phyloP scores from a whole-genome alignment of 2,329 filamentous ascomycete species.

The Claviceps sp. region DNA sequence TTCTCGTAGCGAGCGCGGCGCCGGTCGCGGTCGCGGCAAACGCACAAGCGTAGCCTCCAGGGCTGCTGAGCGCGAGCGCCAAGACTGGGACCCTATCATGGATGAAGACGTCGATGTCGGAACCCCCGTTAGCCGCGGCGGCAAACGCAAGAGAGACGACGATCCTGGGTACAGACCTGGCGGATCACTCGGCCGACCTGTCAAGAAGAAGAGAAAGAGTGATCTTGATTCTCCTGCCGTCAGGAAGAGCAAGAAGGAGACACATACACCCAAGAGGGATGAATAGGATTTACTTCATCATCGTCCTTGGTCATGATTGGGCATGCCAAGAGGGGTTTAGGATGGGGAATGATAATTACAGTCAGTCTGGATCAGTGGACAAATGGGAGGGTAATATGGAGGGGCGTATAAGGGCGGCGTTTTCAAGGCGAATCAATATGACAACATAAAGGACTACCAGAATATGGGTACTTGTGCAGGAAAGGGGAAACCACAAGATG shows the following conservation, averaged over 20 bases:
- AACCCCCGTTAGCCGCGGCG: conserved; percentile 18
- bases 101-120: conserved; percentile 24
- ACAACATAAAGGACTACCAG: too few relatives aligned
- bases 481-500: too few relatives aligned
- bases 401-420: background rate
- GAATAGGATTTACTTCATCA: background rate
- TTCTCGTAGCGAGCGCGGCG: conserved; percentile 18
- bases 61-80: conserved; percentile 10
- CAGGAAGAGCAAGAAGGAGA: conserved; percentile 24
- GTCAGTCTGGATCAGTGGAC: too few relatives aligned
- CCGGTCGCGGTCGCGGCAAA: conserved; percentile 23
- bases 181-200: conserved; percentile 36
- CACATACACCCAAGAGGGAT: conserved; percentile 8
- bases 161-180: conserved; percentile 47
- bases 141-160: conserved; percentile 44
- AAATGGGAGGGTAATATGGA: too few relatives aligned
- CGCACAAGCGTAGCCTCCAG: conserved; percentile 15
- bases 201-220: conserved; percentile 48
- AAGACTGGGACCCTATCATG: conserved; percentile 23
- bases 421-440: background rate
- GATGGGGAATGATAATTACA: too few relatives aligned
- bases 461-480: too few relatives aligned
- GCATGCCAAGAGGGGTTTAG: background rate
- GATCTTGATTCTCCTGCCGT: conserved; percentile 26
- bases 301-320: too few relatives aligned